Percentiles rank a stretch among this genome's conserved stretches.
These are phyloP conservation scores for Paracoccidioides lutzii DNA, from an alignment of 2,329 filamentous ascomycete genomes.

Conservation along the genomic window DNA sequence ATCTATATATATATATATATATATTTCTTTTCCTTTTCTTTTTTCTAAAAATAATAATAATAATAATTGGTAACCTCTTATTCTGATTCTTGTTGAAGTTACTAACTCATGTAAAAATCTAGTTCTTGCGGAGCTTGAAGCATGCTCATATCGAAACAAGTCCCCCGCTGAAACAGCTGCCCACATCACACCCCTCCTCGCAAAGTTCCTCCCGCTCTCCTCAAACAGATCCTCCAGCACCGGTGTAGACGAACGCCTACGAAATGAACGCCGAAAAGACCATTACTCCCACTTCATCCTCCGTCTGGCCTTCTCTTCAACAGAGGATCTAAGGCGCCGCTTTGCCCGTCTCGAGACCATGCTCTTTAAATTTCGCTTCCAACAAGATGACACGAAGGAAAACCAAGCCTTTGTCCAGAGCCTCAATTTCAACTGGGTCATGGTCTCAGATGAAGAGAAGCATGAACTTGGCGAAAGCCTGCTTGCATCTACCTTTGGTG, in stretches of 20 bases:
- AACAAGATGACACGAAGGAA: conserved; percentile 62
- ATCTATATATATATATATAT: background rate
- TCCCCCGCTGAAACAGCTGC: conserved; percentile 64
- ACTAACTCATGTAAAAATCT: background rate
- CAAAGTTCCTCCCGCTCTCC: conserved; percentile 73
- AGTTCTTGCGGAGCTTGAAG: conserved; percentile 51
- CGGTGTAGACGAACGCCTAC: conserved; percentile 40
- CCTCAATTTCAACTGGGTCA: conserved; percentile 73
- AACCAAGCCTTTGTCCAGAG: conserved; percentile 61
- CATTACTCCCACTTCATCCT: conserved; percentile 98
- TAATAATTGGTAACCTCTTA: too few relatives aligned
- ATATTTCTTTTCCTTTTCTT: background rate
- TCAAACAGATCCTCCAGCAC: conserved; percentile 54
- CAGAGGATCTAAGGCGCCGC: conserved; percentile 75
- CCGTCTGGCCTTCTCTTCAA: conserved; percentile 79
- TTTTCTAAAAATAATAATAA: too few relatives aligned
- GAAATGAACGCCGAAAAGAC: conserved; percentile 74
- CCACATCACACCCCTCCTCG: conserved; percentile 74
- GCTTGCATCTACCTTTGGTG: conserved; percentile 41
- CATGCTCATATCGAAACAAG: conserved; percentile 90
- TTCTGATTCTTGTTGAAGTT: background rate
- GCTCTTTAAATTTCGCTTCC: conserved; percentile 73
- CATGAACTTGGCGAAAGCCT: conserved; percentile 51
- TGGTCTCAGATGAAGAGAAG: conserved; percentile 68
- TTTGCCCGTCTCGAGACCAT: conserved; percentile 80